These are phyloP conservation scores for Turnera subulata DNA, from an alignment of 345 rosid genomes.

Conservation along the genomic window DNA sequence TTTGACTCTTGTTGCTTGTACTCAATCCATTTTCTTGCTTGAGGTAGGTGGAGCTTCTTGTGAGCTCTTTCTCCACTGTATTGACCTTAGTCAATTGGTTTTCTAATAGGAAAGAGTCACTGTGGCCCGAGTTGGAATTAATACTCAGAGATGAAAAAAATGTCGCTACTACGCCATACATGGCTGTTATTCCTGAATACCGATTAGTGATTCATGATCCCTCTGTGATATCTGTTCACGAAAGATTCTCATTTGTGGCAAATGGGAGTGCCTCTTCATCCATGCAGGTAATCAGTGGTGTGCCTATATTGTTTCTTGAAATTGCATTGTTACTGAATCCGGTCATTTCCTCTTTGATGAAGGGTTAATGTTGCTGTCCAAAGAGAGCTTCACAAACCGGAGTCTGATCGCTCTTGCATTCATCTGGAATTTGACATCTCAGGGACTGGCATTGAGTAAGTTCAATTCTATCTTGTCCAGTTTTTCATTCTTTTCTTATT, in stretches of 20 bases:
- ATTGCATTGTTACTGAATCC: conserved; percentile 22
- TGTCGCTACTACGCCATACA: conserved; percentile 70
- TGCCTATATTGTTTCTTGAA: background rate
- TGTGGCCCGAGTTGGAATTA: conserved; percentile 85
- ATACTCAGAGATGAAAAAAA: conserved; percentile 82
- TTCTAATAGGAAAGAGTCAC: conserved; percentile 56
- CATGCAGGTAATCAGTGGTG: conserved; percentile 56
- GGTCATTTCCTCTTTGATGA: conserved; percentile 18
- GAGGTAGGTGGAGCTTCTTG: background rate
- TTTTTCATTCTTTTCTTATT: no score
- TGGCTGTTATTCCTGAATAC: conserved; percentile 83
- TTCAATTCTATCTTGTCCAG: background rate
- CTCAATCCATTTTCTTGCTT: background rate
- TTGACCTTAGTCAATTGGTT: conserved; percentile 3
- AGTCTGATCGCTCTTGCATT: conserved; percentile 87
- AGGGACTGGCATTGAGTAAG: conserved; percentile 71
- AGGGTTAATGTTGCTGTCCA: conserved; percentile 74
- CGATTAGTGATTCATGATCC: conserved; percentile 69
- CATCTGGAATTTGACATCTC: conserved; percentile 89
- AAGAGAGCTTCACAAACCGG: conserved; percentile 85
- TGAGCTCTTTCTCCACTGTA: background rate
- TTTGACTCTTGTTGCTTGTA: conserved; percentile 6
- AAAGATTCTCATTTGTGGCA: conserved; percentile 33
- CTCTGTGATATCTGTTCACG: conserved; percentile 24
- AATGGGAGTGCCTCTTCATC: conserved; percentile 72